Percentiles rank a stretch among this genome's conserved stretches.
These are phyloP conservation scores for Schoenoplectus tabernaemontani DNA, from an alignment of 202 grass and related monocot genomes.

Conservation along the genomic window DNA sequence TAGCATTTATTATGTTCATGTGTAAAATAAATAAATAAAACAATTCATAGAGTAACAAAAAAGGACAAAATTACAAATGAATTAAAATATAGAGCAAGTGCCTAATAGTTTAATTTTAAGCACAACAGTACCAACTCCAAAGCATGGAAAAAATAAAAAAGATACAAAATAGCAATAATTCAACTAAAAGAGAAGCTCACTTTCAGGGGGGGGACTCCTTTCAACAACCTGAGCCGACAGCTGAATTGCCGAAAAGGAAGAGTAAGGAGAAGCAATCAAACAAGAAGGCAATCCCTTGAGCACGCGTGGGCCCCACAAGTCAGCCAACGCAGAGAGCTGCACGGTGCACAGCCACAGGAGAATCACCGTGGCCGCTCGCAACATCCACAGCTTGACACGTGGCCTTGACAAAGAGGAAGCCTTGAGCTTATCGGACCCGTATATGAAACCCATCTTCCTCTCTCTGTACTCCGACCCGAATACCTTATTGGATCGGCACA, in stretches of 20 bases:
- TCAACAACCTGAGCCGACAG: slow-evolving; percentile 32
- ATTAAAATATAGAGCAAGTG: not conserved
- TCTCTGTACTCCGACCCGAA: not conserved
- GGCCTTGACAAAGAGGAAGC: slow-evolving; percentile 35
- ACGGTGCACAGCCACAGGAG: slow-evolving; percentile 75
- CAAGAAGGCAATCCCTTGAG: slow-evolving; percentile 79
- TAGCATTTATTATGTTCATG: not conserved
- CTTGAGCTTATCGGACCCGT: slow-evolving; percentile 34
- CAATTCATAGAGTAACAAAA: not conserved
- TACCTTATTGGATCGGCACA: slow-evolving; percentile 10
- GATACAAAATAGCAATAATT: slow-evolving; percentile 8
- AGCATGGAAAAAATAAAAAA: not conserved
- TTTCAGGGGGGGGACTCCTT: slow-evolving; percentile 50
- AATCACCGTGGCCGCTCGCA: slow-evolving; percentile 50
- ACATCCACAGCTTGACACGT: slow-evolving; percentile 72
- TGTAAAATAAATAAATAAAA: not conserved
- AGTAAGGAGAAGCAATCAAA: slow-evolving; percentile 35
- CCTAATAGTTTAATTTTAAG: not conserved
- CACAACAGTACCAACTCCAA: not conserved
- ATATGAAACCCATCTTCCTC: slow-evolving; percentile 8
- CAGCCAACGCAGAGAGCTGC: slow-evolving; percentile 64
- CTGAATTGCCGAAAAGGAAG: not conserved
- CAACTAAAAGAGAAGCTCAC: slow-evolving; percentile 36
- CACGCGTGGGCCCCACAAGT: slow-evolving; percentile 58
- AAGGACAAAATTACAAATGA: not conserved